phyloP scores from a whole-genome alignment of 2,329 filamentous ascomycete species.

The Thielaviopsis populi region DNA sequence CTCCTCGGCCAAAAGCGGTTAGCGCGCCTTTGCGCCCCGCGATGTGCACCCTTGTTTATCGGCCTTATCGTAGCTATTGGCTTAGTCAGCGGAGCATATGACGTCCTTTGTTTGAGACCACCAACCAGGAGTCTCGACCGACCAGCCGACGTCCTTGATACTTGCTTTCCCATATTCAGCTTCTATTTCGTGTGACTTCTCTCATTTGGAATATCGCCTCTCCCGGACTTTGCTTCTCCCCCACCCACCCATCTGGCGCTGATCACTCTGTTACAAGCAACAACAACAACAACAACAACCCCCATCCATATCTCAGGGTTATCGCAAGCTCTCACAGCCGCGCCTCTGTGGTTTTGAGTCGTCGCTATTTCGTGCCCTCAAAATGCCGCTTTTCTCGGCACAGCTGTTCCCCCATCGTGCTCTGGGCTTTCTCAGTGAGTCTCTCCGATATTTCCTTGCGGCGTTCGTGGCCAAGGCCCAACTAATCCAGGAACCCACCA shows the following conservation, averaged over 20 bases:
- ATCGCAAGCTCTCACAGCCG: background rate
- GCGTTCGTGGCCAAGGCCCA: background rate
- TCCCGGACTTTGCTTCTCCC: no score
- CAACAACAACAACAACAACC: no score
- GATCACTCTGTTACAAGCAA: no score
- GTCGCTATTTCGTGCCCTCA: slow-evolving; percentile 1
- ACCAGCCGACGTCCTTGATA: background rate
- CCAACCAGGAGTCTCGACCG: background rate
- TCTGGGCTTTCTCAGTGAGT: slow-evolving; percentile 42
- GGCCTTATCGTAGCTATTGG: background rate
- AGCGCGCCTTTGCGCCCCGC: background rate
- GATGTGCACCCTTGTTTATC: slow-evolving; percentile 8
- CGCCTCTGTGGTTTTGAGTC: background rate
- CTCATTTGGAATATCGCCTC: no score
- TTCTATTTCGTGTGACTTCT: no score
- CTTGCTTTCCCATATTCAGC: no score
- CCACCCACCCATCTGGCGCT: no score
- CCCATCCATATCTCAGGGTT: no score
- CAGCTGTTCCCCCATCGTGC: slow-evolving; percentile 53
- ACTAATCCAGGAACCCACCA: background rate
- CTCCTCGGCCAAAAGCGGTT: background rate
- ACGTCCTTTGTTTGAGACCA: slow-evolving; percentile 8
- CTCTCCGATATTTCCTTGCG: background rate
- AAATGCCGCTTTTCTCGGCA: slow-evolving; percentile 39
- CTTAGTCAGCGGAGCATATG: slow-evolving; percentile 15